phyloP scores from a whole-genome alignment of 768 basidiomycete genomes.

The Rhodotorula babjevae region DNA sequence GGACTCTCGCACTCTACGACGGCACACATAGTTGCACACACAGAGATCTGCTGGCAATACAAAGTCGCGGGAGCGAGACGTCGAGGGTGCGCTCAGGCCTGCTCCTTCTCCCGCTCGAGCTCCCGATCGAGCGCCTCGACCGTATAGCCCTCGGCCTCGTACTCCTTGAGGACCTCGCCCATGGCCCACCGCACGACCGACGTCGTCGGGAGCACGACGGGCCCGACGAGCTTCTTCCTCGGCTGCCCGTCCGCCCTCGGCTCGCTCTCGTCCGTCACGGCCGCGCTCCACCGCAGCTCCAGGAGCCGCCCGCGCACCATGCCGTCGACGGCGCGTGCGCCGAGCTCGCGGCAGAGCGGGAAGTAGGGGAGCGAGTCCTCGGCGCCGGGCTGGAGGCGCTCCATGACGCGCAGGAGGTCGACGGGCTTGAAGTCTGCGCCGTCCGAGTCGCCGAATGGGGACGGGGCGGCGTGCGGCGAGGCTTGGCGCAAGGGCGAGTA shows the following conservation, averaged over 20 bases:
- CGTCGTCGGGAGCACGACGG: slow-evolving; percentile 68
- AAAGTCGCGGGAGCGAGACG: too few species aligned
- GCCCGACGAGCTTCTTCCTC: slow-evolving; percentile 59
- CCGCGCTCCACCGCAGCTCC: slow-evolving; percentile 48
- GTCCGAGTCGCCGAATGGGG: slow-evolving; percentile 48
- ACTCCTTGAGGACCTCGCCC: slow-evolving; percentile 76
- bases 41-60: too few species aligned
- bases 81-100: too few species aligned
- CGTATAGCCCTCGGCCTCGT: slow-evolving; percentile 52
- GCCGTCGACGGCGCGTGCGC: slow-evolving; percentile 74
- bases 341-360: slow-evolving; percentile 73
- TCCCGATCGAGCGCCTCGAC: not conserved
- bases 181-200: slow-evolving; percentile 80
- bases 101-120: too few species aligned
- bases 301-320: slow-evolving; percentile 70
- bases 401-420: slow-evolving; percentile 77
- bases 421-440: slow-evolving; percentile 68
- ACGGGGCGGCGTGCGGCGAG: slow-evolving; percentile 5
- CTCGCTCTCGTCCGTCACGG: slow-evolving; percentile 54
- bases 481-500: slow-evolving; percentile 47
- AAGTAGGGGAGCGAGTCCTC: slow-evolving; percentile 67
- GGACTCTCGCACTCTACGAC: too few species aligned
- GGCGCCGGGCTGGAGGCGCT: slow-evolving; percentile 60
- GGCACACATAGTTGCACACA: too few species aligned
- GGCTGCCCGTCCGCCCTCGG: slow-evolving; percentile 46